Percentiles rank a stretch among this genome's conserved stretches.
These are phyloP conservation scores for Lasiosphaeris hirsuta DNA, from an alignment of 495 filamentous ascomycete genomes.

Conservation along the genomic window DNA sequence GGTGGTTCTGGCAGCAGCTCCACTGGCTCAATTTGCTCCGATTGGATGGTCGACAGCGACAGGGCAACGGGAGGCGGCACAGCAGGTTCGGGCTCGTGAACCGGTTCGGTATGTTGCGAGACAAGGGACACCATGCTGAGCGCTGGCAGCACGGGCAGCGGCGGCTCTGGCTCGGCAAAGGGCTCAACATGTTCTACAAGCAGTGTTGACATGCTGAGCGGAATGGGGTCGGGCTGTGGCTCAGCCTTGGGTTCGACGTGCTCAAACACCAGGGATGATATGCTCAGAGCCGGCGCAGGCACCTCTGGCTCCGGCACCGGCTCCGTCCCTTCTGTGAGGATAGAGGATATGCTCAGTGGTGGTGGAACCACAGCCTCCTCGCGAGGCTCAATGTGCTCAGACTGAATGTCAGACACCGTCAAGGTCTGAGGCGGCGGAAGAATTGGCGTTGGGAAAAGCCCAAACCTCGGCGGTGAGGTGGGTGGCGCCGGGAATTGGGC, in stretches of 20 bases:
- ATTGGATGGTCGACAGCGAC: constrained; percentile 23
- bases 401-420: constrained; percentile 26
- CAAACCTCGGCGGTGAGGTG: constrained; percentile 27
- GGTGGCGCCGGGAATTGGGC: constrained; percentile 48
- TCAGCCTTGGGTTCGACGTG: constrained; percentile 27
- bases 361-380: constrained; percentile 16
- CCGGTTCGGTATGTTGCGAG: constrained; percentile 26
- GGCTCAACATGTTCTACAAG: constrained; percentile 28
- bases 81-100: constrained; percentile 13
- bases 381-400: constrained; percentile 31
- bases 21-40: constrained; percentile 21
- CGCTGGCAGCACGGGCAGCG: constrained; percentile 10
- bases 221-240: constrained; percentile 17
- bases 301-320: constrained; percentile 20
- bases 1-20: no score
- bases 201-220: constrained; percentile 21
- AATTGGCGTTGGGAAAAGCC: constrained; percentile 15
- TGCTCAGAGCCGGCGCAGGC: constrained; percentile 17
- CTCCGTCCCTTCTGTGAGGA: constrained; percentile 17
- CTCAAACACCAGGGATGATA: constrained; percentile 26
- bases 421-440: constrained; percentile 22
- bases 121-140: constrained; percentile 32
- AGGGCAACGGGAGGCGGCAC: constrained; percentile 12
- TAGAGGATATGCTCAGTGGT: constrained; percentile 17
- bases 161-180: constrained; percentile 19